phyloP scores from a whole-genome alignment of 441 rosid genomes.

The Raphanus hybrid region DNA sequence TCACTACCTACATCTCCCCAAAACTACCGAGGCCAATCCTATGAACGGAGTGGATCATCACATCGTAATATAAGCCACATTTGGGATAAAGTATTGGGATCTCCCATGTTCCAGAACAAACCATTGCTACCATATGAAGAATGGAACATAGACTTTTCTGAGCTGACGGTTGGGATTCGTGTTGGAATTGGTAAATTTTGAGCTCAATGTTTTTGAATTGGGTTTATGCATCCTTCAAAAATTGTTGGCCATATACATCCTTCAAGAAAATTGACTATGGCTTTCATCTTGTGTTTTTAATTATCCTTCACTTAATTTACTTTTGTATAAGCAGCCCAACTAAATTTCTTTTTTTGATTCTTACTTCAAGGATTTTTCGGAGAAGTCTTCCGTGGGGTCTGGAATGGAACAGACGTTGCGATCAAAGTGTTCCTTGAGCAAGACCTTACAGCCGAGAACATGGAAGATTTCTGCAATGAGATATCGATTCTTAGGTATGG shows the following conservation, averaged over 20 bases:
- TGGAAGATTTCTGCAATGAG: conserved; percentile 99
- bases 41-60: conserved; percentile 61
- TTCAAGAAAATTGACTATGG: background rate
- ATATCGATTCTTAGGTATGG: conserved; percentile 50
- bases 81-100: conserved; percentile 95
- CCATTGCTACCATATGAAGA: conserved; percentile 84
- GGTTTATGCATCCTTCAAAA: background rate
- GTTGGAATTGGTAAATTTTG: conserved; percentile 89
- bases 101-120: conserved; percentile 80
- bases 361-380: conserved; percentile 58
- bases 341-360: background rate
- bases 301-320: background rate
- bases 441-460: conserved; percentile 95
- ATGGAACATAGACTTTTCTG: conserved; percentile 97
- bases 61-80: conserved; percentile 55
- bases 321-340: conserved; percentile 9
- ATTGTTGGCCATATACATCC: conserved; percentile 9
- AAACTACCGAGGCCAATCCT: conserved; percentile 68
- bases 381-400: conserved; percentile 51
- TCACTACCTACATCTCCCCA: conserved; percentile 98
- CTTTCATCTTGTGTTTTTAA: conserved; percentile 8
- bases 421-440: conserved; percentile 98
- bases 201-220: conserved; percentile 7
- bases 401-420: conserved; percentile 99
- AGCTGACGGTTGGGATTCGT: conserved; percentile 90